Evolutionary conservation across 1,284 basidiomycete genomes (phyloP).

Genomic region (Ceratorhiza oryzae-sativae): DNA sequence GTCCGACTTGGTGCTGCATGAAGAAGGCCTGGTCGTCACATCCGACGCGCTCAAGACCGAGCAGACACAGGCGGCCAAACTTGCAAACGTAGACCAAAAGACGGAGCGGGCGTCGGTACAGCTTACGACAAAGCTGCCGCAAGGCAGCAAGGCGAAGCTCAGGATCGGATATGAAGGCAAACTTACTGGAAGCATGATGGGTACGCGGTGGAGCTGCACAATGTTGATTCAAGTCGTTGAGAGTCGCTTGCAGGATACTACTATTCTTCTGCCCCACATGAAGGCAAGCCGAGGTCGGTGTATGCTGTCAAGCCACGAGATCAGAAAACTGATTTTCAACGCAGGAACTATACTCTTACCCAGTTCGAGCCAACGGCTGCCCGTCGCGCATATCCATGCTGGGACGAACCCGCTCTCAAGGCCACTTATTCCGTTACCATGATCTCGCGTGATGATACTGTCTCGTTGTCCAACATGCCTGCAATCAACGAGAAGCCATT

Average conservation of each 20-base stretch:
- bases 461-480: constrained; percentile 89
- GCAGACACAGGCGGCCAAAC: constrained; percentile 56
- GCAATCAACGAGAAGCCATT: constrained; percentile 62
- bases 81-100: constrained; percentile 62
- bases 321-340: not conserved
- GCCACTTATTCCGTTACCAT: constrained; percentile 81
- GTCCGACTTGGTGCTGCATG: constrained; percentile 69
- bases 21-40: constrained; percentile 66
- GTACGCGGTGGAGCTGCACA: constrained; percentile 45
- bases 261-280: constrained; percentile 54
- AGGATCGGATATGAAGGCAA: constrained; percentile 69
- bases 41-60: constrained; percentile 64
- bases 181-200: constrained; percentile 73
- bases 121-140: constrained; percentile 64
- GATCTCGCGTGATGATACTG: constrained; percentile 80
- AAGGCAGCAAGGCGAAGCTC: constrained; percentile 68
- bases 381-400: constrained; percentile 82
- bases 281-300: constrained; percentile 59
- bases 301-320: constrained; percentile 50
- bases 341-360: constrained; percentile 73
- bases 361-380: constrained; percentile 88
- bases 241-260: constrained; percentile 47
- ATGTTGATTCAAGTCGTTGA: not conserved
- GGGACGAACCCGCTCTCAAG: constrained; percentile 95
- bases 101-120: constrained; percentile 70